These are phyloP conservation scores for Talaromyces stipitatus DNA, from an alignment of 495 filamentous ascomycete genomes.

Conservation along the genomic window DNA sequence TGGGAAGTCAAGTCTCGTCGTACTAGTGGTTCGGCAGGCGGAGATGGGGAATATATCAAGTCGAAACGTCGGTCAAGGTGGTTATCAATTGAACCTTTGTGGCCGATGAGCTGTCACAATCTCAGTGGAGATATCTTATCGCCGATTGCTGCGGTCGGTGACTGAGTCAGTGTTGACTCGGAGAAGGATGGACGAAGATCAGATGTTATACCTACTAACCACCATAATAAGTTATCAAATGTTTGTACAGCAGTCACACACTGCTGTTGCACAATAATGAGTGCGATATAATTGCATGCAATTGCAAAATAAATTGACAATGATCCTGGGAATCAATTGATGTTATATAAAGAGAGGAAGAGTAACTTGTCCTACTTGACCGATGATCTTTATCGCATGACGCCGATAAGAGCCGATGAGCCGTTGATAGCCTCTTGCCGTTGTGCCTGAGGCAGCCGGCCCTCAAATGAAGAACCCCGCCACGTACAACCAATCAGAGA, in stretches of 20 bases:
- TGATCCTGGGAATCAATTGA: neutral
- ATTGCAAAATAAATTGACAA: neutral
- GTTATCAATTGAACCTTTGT: neutral
- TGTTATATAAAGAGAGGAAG: neutral
- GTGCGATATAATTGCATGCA: neutral
- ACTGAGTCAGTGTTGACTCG: neutral
- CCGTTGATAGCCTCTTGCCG: neutral
- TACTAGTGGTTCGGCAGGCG: neutral
- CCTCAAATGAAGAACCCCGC: constrained; percentile 5
- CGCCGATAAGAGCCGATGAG: neutral
- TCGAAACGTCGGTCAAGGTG: neutral
- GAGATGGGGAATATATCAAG: neutral
- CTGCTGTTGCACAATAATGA: neutral
- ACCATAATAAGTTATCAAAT: neutral
- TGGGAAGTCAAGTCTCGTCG: neutral
- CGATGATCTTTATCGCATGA: neutral
- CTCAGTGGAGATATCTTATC: neutral
- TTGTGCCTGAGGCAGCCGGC: constrained; percentile 16
- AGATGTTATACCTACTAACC: neutral
- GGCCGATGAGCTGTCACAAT: neutral
- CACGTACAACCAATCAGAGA: constrained; percentile 18
- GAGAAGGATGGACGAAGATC: neutral
- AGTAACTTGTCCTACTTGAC: neutral
- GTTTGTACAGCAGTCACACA: neutral
- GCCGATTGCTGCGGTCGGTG: neutral